A percentile compares a stretch with the other conserved stretches of the same genome.
Evolutionary conservation across 2,329 filamentous ascomycete genomes (phyloP).

Genomic region (Canariomyces notabilis): DNA sequence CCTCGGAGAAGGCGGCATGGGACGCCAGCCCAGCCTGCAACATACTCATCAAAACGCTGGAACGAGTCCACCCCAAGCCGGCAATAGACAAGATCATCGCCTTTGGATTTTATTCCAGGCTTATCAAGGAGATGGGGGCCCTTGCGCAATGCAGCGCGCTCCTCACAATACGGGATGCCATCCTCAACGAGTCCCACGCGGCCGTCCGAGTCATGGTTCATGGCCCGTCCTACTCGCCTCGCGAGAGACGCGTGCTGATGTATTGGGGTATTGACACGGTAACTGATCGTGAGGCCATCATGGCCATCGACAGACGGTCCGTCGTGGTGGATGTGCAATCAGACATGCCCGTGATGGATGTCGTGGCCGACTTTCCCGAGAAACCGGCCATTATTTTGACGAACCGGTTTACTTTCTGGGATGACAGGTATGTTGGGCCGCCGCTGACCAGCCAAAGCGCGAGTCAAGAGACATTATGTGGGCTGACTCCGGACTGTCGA

Average conservation of each 20-base stretch:
- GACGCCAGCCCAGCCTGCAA: background rate
- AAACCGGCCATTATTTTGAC: background rate
- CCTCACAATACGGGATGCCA: background rate
- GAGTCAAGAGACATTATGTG: too few relatives aligned
- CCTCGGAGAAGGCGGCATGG: background rate
- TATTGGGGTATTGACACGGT: background rate
- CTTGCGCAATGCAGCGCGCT: background rate
- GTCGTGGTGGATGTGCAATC: background rate
- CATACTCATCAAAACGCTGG: background rate
- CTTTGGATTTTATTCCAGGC: background rate
- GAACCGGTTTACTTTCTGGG: background rate
- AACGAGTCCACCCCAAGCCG: background rate
- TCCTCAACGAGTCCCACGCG: background rate
- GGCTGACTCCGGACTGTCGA: too few relatives aligned
- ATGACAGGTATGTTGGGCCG: background rate
- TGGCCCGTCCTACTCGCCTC: background rate
- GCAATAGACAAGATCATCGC: background rate
- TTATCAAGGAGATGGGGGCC: background rate
- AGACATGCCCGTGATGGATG: background rate
- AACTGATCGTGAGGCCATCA: background rate
- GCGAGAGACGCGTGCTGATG: background rate
- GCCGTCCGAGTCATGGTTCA: background rate
- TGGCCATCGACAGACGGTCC: background rate
- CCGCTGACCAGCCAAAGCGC: too few relatives aligned
- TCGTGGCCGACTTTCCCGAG: background rate